A percentile compares a stretch with the other conserved stretches of the same genome.
These are phyloP conservation scores for Parascedosporium putredinis DNA, from an alignment of 2,329 filamentous ascomycete genomes.

Conservation along the genomic window DNA sequence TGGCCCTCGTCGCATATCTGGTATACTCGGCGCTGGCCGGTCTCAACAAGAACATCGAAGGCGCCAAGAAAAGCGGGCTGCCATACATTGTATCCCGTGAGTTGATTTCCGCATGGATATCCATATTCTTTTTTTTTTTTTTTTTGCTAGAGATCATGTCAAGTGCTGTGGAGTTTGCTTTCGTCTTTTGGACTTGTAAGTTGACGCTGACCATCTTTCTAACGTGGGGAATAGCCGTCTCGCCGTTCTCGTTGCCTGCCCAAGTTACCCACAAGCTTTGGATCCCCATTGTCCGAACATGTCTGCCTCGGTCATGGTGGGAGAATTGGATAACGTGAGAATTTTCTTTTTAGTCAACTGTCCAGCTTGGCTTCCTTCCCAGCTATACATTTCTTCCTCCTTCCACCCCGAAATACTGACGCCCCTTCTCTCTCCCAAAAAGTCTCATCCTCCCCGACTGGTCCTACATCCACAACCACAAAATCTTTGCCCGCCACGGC, in stretches of 20 bases:
- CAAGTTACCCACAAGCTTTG: constrained; percentile 42
- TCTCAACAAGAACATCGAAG: constrained; percentile 34
- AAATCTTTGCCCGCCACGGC: constrained; percentile 46
- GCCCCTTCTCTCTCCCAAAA: constrained; percentile 3
- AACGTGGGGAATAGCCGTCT: constrained; percentile 34
- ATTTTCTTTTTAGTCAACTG: not conserved
- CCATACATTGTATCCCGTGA: constrained; percentile 43
- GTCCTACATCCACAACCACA: constrained; percentile 43
- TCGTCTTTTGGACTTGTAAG: no score
- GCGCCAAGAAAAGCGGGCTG: constrained; percentile 39
- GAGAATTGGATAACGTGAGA: constrained; percentile 50
- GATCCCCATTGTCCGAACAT: constrained; percentile 40
- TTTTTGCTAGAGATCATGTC: no score
- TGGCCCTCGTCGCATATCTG: constrained; percentile 23
- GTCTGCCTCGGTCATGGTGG: constrained; percentile 44
- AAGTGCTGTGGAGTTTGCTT: not conserved
- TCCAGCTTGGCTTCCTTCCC: not conserved
- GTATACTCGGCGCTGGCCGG: constrained; percentile 21
- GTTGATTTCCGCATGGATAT: constrained; percentile 17
- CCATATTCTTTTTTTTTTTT: constrained; percentile 10
- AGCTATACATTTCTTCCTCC: not conserved
- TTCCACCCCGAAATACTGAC: constrained; percentile 10
- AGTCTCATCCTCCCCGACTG: constrained; percentile 51
- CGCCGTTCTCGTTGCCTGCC: constrained; percentile 42
- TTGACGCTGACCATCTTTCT: no score